Conservation (phyloP, 148 eudicot genomes). For the Gaultheria prostrata region DNA sequence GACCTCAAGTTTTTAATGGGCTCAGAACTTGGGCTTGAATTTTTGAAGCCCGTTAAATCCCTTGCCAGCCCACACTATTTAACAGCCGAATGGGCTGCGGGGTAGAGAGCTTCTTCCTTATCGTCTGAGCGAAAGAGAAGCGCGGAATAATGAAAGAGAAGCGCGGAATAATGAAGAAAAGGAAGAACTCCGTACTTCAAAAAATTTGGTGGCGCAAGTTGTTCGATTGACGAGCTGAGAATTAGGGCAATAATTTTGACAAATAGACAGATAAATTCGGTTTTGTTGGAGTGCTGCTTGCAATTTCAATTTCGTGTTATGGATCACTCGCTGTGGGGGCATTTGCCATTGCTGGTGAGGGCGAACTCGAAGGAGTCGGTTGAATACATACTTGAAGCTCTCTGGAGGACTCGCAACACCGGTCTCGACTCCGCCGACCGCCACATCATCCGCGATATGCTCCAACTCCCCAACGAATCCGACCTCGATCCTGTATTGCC, state of each 20-base stretch:
- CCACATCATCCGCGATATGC: conserved; percentile 36
- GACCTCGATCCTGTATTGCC: conserved; percentile 48
- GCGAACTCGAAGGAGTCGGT: conserved; percentile 51
- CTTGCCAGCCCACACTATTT: background rate
- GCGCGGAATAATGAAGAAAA: background rate
- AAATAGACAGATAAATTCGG: background rate
- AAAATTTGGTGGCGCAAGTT: too few relatives aligned
- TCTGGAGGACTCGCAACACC: conserved; percentile 47
- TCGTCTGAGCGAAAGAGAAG: background rate
- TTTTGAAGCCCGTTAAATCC: background rate
- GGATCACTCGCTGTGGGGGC: conserved; percentile 34
- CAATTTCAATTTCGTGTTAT: background rate
- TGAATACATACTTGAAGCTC: conserved; percentile 49
- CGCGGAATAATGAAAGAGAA: background rate
- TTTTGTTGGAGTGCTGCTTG: background rate
- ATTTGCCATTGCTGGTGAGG: conserved; percentile 37
- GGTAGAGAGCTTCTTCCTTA: background rate
- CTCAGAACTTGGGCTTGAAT: background rate
- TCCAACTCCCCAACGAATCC: conserved; percentile 36
- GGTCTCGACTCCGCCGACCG: conserved; percentile 52
- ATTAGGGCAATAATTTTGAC: background rate
- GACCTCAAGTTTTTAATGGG: background rate
- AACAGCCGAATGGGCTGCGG: background rate
- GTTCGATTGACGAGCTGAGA: background rate
- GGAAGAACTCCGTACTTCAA: too few relatives aligned